Evolutionary conservation across 768 basidiomycete genomes (phyloP).

Genomic region (Leccinum rimulosum): DNA sequence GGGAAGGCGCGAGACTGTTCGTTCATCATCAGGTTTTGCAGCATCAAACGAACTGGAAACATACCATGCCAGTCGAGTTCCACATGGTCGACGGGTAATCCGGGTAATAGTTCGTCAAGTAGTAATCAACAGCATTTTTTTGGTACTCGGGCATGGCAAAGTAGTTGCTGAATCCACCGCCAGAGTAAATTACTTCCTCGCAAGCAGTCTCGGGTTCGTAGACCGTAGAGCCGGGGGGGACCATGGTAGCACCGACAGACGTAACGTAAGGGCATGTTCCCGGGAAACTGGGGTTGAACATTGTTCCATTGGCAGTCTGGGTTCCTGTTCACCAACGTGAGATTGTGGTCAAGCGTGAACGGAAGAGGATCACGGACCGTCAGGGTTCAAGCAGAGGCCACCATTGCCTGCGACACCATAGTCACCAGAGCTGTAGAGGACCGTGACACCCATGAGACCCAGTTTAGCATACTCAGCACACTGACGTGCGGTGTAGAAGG

Average conservation of each 20-base stretch:
- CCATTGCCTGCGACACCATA: constrained; percentile 39
- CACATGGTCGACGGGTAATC: constrained; percentile 22
- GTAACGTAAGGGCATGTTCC: constrained; percentile 45
- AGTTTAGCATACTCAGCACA: constrained; percentile 48
- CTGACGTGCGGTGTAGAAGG: constrained; percentile 39
- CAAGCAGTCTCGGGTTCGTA: constrained; percentile 30
- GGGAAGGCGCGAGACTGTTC: constrained; percentile 36
- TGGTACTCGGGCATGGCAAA: constrained; percentile 44
- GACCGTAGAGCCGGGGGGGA: constrained; percentile 35
- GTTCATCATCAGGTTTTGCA: constrained; percentile 34
- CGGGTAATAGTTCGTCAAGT: constrained; percentile 31
- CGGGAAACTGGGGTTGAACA: constrained; percentile 45
- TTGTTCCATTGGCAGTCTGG: constrained; percentile 21
- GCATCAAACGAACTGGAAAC: constrained; percentile 13
- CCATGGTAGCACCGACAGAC: constrained; percentile 46
- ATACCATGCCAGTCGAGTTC: constrained; percentile 28
- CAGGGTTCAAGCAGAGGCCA: constrained; percentile 31
- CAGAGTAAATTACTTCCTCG: constrained; percentile 26
- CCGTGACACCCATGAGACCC: constrained; percentile 39
- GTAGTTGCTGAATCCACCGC: constrained; percentile 40
- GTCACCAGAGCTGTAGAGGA: constrained; percentile 46
- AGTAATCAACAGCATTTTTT: constrained; percentile 30
- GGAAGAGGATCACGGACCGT: constrained; percentile 16
- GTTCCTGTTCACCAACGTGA: constrained; percentile 20
- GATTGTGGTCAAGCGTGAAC: background rate